phyloP scores from a whole-genome alignment of 805 yeast species.

The Hagleromyces aurorensis region DNA sequence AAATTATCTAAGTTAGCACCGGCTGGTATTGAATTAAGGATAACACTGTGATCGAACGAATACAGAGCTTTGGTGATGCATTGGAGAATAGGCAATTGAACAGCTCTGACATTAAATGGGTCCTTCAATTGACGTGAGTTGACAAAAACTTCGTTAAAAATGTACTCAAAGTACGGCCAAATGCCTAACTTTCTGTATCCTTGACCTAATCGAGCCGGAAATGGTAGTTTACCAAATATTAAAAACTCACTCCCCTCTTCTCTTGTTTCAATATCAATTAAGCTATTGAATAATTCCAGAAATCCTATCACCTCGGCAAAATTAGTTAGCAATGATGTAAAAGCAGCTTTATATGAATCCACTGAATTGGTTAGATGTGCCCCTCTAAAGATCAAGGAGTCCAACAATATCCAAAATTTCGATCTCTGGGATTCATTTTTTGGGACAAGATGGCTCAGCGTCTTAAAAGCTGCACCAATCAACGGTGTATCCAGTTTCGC shows the following conservation, averaged over 20 bases:
- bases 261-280: conserved; percentile 30
- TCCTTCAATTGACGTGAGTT: conserved; percentile 35
- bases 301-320: conserved; percentile 57
- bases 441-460: conserved; percentile 50
- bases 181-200: conserved; percentile 57
- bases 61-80: conserved; percentile 42
- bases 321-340: conserved; percentile 40
- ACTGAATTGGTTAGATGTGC: conserved; percentile 18
- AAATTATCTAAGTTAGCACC: conserved; percentile 44
- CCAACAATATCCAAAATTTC: conserved; percentile 61
- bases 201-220: conserved; percentile 57
- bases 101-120: conserved; percentile 29
- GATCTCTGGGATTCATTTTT: conserved; percentile 35
- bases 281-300: conserved; percentile 40
- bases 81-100: conserved; percentile 49
- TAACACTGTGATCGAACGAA: conserved; percentile 45
- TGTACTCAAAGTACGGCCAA: conserved; percentile 72
- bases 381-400: conserved; percentile 54
- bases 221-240: conserved; percentile 41
- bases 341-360: conserved; percentile 37
- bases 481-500: conserved; percentile 40
- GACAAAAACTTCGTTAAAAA: conserved; percentile 58
- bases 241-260: conserved; percentile 20
- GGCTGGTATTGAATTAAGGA: conserved; percentile 45
- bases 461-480: conserved; percentile 47